Conservation (phyloP, 306 rosid genomes). For the Bauhinia variegata region DNA sequence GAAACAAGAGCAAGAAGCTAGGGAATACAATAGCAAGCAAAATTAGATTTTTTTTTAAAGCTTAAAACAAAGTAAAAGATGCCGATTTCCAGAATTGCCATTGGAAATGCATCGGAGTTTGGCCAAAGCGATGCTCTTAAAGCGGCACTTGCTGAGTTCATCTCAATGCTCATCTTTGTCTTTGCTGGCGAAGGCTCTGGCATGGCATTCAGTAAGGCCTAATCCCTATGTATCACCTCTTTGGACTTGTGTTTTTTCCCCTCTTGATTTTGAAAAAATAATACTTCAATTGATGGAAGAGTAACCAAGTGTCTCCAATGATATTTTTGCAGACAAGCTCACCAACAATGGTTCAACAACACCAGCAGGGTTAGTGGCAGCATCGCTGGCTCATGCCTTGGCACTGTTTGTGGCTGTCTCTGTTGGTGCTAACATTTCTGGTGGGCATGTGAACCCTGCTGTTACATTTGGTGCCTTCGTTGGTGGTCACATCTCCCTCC, state of each 20-base stretch:
- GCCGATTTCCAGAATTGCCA: slow-evolving; percentile 62
- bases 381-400: slow-evolving; percentile 69
- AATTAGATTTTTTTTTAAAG: too few relatives aligned
- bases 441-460: slow-evolving; percentile 83
- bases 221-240: neutral
- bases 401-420: slow-evolving; percentile 78
- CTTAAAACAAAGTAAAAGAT: slow-evolving; percentile 29
- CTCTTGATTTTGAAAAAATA: too few relatives aligned
- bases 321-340: slow-evolving; percentile 56
- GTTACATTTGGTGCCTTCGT: slow-evolving; percentile 76
- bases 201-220: slow-evolving; percentile 66
- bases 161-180: slow-evolving; percentile 71
- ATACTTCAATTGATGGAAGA: neutral
- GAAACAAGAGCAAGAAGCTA: slow-evolving; percentile 18
- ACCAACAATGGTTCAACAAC: slow-evolving; percentile 62
- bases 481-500: slow-evolving; percentile 74
- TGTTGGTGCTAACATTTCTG: slow-evolving; percentile 77
- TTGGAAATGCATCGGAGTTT: slow-evolving; percentile 54
- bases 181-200: slow-evolving; percentile 82
- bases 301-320: too few relatives aligned
- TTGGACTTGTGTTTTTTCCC: neutral
- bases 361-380: slow-evolving; percentile 69
- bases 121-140: slow-evolving; percentile 48
- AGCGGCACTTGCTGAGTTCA: slow-evolving; percentile 74
- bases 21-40: neutral